Evolutionary conservation across 192 early-diverging fungal species (phyloP), one percentile per base, ranked within the genome.

Genomic region (Backusella mclennaniae): DNA sequence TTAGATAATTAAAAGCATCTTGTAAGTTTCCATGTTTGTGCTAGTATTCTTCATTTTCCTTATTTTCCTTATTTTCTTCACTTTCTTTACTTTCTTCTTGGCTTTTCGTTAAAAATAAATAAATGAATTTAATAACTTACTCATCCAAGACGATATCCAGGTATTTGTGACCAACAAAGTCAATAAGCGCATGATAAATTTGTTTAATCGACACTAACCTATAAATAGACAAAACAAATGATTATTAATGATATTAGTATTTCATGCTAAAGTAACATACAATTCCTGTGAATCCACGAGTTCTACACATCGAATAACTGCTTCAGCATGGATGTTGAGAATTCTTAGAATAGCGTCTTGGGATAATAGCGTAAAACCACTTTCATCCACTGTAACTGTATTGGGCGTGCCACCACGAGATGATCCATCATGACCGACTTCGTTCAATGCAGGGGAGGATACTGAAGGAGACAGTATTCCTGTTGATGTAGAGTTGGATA

Each of bases 101-200:
- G 38, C 38, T 38, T 38, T 12, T 39, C 3, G 1, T 39, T 39
- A 12, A 39, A 39, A 21, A 73, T 26, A 19, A 35, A 67, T 6
- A 31, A 29, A 35, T 7, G 35, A 26, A n/a, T 53, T 35, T 12
- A 85, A 31, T 4, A 41, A 77, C 79, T 77, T 86, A 89, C 85
- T 85, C 84, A 35, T 99, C 96, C 49, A 98, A 78, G 12, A 95
- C 94, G 7, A 87, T 89, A 66, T 95, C 92, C 66, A 99, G 76
- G 75, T 97, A 99, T 73, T 91, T 87, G 56, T 88, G 86, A 68
- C 95, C 96, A n/a, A 96, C 82, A 38, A 88, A 89, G 21, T 96
- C 88, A 12, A 96, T 83, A 21, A 99, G 82, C 21, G 93, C 83
- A 66, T 88, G 87, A 77, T 95, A 97, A 23, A 98, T 82, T 6